phyloP scores from a whole-genome alignment of 805 yeast genomes.

The Wickerhamiella sergipiensis region DNA sequence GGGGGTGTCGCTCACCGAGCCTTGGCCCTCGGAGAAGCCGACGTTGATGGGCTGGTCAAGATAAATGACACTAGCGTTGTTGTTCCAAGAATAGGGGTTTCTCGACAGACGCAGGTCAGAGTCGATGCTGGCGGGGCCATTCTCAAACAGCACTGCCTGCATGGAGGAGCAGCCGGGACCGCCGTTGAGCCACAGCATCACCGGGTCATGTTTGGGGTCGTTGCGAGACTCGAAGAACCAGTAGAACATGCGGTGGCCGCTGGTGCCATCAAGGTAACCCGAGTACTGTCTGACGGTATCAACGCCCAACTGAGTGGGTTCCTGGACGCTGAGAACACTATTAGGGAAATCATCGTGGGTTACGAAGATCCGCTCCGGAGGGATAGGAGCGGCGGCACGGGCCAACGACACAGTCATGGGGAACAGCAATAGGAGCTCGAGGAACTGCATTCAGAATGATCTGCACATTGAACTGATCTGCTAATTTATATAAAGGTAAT shows the following conservation, averaged over 20 bases:
- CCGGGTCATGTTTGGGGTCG: constrained; percentile 76
- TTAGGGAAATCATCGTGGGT: constrained; percentile 9
- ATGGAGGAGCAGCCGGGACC: constrained; percentile 94
- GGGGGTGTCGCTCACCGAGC: constrained; percentile 41
- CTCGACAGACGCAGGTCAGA: constrained; percentile 46
- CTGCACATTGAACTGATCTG: background rate
- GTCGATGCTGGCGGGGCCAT: constrained; percentile 74
- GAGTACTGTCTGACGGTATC: constrained; percentile 58
- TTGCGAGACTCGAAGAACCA: constrained; percentile 90
- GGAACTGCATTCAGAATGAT: background rate
- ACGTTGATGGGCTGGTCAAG: constrained; percentile 91
- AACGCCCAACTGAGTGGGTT: constrained; percentile 11
- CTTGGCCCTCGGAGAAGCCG: constrained; percentile 71
- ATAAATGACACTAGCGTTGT: constrained; percentile 78
- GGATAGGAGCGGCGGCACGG: background rate
- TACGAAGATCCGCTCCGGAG: background rate
- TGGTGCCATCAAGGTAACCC: constrained; percentile 62
- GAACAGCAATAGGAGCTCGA: background rate
- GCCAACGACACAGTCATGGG: background rate
- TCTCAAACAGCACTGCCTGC: constrained; percentile 80
- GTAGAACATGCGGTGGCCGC: constrained; percentile 34
- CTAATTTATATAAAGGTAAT: too few relatives aligned
- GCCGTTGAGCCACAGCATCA: constrained; percentile 85
- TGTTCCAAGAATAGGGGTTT: constrained; percentile 85
- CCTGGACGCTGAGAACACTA: constrained; percentile 7